Conservation (phyloP, 1,284 basidiomycete genomes). For the Sanguinoderma infundibulare region DNA sequence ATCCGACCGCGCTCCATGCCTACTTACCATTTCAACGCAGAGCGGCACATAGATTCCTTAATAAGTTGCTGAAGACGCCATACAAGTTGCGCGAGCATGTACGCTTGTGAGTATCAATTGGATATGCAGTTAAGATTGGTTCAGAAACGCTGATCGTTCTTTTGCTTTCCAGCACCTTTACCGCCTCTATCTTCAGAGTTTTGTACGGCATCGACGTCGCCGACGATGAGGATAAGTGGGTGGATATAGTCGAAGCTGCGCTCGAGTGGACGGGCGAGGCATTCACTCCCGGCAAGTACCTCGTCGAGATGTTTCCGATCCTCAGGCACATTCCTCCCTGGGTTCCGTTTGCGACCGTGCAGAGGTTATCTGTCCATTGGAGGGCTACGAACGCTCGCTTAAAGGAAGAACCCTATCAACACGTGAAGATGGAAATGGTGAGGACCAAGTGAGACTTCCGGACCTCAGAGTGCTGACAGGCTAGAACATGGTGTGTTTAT, state of each 20-base stretch:
- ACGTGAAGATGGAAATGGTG: background rate
- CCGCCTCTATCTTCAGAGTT: background rate
- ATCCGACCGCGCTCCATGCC: background rate
- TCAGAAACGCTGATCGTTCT: background rate
- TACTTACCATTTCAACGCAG: conserved; percentile 6
- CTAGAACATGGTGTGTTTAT: background rate
- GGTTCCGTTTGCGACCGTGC: conserved; percentile 9
- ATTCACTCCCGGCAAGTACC: conserved; percentile 9
- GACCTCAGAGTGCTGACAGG: background rate
- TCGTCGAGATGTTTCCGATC: conserved; percentile 10
- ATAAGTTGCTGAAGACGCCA: background rate
- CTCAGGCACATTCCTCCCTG: conserved; percentile 12
- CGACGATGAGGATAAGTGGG: conserved; percentile 1
- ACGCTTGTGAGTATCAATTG: background rate
- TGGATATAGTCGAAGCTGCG: background rate
- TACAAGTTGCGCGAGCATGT: conserved; percentile 1
- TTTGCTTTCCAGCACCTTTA: conserved; percentile 2
- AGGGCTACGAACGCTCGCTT: background rate
- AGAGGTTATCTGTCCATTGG: background rate
- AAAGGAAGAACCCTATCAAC: background rate
- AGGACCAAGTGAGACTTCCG: background rate
- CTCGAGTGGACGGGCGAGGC: background rate
- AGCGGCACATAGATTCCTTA: background rate
- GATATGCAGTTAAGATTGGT: background rate
- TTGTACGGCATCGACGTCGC: conserved; percentile 7